Evolutionary conservation across 2,329 filamentous ascomycete species (phyloP).

Genomic region (Fusarium gaditjirri): DNA sequence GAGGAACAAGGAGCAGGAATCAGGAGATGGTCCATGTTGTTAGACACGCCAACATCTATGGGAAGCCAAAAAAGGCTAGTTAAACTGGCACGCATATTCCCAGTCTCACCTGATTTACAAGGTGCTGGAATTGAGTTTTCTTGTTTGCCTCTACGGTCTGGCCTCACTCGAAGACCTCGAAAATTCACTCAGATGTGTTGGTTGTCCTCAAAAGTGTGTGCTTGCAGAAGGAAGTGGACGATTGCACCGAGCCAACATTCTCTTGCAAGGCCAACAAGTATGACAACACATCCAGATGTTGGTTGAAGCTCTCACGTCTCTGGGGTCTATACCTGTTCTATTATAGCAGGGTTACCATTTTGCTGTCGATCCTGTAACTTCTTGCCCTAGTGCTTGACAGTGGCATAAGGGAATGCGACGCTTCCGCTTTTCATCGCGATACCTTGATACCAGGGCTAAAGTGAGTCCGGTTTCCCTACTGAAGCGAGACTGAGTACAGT

Average conservation of each 20-base stretch:
- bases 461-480: not conserved
- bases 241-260: slow-evolving; percentile 26
- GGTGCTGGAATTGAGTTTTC: not conserved
- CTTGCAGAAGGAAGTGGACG: slow-evolving; percentile 9
- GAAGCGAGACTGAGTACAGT: not conserved
- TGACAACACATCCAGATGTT: slow-evolving; percentile 24
- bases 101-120: slow-evolving; percentile 41
- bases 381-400: not conserved
- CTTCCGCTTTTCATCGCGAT: not conserved
- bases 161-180: not conserved
- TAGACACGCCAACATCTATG: slow-evolving; percentile 16
- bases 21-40: slow-evolving; percentile 3
- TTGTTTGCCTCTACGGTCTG: not conserved
- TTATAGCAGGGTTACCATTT: slow-evolving; percentile 3
- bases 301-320: not conserved
- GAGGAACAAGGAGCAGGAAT: slow-evolving; percentile 3
- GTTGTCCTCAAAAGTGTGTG: not conserved
- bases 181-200: slow-evolving; percentile 21
- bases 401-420: not conserved
- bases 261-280: slow-evolving; percentile 1
- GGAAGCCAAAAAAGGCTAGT: slow-evolving; percentile 1
- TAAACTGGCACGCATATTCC: slow-evolving; percentile 33
- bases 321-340: not conserved
- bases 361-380: not conserved
- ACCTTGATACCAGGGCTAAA: not conserved